Conservation (phyloP, 225 moss, liverwort and hornwort species). For the Ulota crispa region DNA sequence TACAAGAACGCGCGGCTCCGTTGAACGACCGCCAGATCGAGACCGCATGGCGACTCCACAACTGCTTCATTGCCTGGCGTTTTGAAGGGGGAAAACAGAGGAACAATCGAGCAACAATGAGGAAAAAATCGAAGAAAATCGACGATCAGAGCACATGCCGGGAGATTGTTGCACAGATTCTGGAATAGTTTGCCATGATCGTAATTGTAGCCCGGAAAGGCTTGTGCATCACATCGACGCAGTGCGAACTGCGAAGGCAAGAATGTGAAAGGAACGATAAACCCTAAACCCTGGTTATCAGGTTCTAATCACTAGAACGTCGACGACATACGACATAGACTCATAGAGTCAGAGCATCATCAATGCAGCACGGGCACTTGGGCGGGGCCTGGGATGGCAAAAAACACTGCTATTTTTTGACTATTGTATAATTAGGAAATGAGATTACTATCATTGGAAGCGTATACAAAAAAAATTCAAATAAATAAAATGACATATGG, state of each 20-base stretch:
- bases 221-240: background rate
- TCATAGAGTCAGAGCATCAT: too few species aligned
- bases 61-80: slow-evolving; percentile 40
- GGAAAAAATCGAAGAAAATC: background rate
- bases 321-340: too few species aligned
- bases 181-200: background rate
- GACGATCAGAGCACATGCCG: background rate
- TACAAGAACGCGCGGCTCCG: slow-evolving; percentile 19
- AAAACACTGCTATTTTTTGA: too few species aligned
- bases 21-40: slow-evolving; percentile 29
- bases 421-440: too few species aligned
- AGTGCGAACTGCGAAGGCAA: background rate
- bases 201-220: background rate
- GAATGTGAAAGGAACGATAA: background rate
- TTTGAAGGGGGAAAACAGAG: background rate
- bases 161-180: background rate
- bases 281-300: slow-evolving; percentile 18
- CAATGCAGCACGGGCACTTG: too few species aligned
- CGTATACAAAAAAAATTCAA: too few species aligned
- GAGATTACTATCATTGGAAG: too few species aligned
- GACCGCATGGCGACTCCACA: slow-evolving; percentile 34
- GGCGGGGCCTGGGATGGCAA: too few species aligned
- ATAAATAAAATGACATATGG: too few species aligned
- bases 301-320: background rate
- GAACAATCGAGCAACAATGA: background rate